phyloP scores from a whole-genome alignment of 2,329 filamentous ascomycete genomes.

The Nakataea oryzae region DNA sequence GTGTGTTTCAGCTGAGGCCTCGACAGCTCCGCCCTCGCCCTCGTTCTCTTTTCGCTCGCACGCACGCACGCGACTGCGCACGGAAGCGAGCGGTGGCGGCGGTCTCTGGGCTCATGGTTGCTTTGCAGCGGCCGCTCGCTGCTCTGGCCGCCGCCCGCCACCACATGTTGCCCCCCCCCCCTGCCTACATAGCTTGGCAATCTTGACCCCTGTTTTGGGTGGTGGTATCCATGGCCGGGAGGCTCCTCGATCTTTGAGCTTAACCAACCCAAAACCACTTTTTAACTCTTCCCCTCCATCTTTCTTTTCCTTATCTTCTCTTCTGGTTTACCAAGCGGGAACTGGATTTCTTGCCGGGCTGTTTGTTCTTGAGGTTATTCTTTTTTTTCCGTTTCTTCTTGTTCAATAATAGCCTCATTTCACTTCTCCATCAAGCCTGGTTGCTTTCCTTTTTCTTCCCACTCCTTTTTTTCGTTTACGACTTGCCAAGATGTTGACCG shows the following conservation, averaged over 20 bases:
- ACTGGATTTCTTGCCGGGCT: not conserved
- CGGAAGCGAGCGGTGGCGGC: no score
- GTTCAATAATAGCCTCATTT: not conserved
- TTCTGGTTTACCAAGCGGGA: not conserved
- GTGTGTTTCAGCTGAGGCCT: no score
- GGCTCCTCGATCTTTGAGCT: not conserved
- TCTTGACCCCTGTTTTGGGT: no score
- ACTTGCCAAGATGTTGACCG: constrained; percentile 12
- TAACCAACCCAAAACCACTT: not conserved
- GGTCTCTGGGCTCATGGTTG: no score
- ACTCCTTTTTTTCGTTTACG: not conserved
- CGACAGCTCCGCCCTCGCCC: no score
- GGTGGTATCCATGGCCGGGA: no score
- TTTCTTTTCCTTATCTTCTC: constrained; percentile 3
- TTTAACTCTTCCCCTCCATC: not conserved
- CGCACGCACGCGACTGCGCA: no score
- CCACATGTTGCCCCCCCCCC: no score
- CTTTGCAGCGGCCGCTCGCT: no score
- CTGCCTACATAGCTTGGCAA: no score
- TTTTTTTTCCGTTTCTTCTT: not conserved
- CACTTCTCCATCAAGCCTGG: not conserved
- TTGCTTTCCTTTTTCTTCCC: constrained; percentile 2
- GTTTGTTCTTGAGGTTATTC: not conserved
- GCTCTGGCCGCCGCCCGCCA: no score
- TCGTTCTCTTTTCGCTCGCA: no score